Evolutionary conservation across 805 yeast genomes (phyloP).

Genomic region (Kodamaea lidongshanica): DNA sequence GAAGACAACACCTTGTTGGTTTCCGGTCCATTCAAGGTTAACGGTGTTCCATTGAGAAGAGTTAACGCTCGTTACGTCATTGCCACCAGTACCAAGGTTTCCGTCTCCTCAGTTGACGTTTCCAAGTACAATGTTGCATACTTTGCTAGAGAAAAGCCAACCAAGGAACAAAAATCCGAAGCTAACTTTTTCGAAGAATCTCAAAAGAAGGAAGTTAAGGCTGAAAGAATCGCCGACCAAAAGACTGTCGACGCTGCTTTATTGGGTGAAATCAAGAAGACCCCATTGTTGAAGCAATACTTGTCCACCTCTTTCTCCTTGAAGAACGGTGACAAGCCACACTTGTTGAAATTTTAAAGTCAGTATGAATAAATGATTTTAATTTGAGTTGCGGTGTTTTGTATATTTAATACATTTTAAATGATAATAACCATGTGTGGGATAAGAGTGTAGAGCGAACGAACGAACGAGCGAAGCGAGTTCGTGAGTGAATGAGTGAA

Average conservation of each 20-base stretch:
- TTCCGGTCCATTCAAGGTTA: conserved; percentile 98
- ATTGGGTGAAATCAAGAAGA: conserved; percentile 91
- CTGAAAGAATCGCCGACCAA: conserved; percentile 96
- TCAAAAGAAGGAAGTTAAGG: conserved; percentile 75
- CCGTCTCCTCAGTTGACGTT: conserved; percentile 73
- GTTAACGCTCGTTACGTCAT: conserved; percentile 98
- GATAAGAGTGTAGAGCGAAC: too few relatives aligned
- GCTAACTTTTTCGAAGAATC: conserved; percentile 83
- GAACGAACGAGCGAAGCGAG: too few relatives aligned
- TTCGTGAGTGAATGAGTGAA: too few relatives aligned
- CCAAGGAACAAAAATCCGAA: conserved; percentile 80
- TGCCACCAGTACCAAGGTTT: conserved; percentile 93
- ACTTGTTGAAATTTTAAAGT: conserved; percentile 88
- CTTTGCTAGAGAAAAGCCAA: conserved; percentile 92
- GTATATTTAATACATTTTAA: too few relatives aligned
- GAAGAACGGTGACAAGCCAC: conserved; percentile 98
- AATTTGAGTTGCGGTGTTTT: too few relatives aligned
- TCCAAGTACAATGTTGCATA: conserved; percentile 89
- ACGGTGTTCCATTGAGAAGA: conserved; percentile 99
- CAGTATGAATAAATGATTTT: too few relatives aligned
- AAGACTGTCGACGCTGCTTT: conserved; percentile 90
- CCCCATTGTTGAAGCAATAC: conserved; percentile 95
- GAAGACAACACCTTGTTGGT: conserved; percentile 97
- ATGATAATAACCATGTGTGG: too few relatives aligned
- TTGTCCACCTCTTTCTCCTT: conserved; percentile 92